phyloP scores from a whole-genome alignment of 768 basidiomycete species.

The Mycena galopus region DNA sequence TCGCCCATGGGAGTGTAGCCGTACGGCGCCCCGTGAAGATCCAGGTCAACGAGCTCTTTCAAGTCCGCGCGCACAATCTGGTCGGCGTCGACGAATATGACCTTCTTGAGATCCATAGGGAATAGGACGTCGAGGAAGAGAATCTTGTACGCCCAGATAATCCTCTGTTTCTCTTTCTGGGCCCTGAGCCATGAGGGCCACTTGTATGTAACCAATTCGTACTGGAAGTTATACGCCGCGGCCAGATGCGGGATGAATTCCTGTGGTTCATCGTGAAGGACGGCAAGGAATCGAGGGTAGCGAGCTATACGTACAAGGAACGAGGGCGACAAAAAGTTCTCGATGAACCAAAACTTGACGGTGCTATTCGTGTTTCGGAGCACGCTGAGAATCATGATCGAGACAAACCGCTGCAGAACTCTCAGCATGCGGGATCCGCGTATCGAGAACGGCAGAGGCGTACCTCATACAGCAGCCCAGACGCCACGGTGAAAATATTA shows the following conservation, averaged over 20 bases:
- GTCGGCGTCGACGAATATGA: constrained; percentile 98
- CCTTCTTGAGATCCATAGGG: constrained; percentile 98
- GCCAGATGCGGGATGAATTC: constrained; percentile 97
- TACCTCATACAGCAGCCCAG: constrained; percentile 96
- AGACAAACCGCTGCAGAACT: constrained; percentile 84
- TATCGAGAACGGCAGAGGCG: constrained; percentile 21
- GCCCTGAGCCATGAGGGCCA: constrained; percentile 99
- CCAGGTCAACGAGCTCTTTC: constrained; percentile 93
- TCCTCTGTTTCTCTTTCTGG: constrained; percentile 97
- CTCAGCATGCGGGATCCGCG: constrained; percentile 16
- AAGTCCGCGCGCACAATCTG: constrained; percentile 98
- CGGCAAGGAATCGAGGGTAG: neutral
- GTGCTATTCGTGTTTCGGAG: constrained; percentile 92
- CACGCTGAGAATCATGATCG: constrained; percentile 98
- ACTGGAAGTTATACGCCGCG: constrained; percentile 92
- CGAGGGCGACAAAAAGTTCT: constrained; percentile 98
- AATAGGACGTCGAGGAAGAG: constrained; percentile 98
- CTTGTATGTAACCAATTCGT: constrained; percentile 98
- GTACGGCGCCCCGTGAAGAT: constrained; percentile 94
- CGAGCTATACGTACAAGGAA: constrained; percentile 76
- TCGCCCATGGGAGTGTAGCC: constrained; percentile 99
- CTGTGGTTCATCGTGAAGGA: constrained; percentile 51
- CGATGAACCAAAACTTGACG: constrained; percentile 99
- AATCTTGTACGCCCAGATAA: constrained; percentile 99
- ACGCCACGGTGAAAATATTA: constrained; percentile 99